Base-by-base conservation (phyloP, 2,329 filamentous ascomycete genomes). In the Dactylellina leptospora region DNA sequence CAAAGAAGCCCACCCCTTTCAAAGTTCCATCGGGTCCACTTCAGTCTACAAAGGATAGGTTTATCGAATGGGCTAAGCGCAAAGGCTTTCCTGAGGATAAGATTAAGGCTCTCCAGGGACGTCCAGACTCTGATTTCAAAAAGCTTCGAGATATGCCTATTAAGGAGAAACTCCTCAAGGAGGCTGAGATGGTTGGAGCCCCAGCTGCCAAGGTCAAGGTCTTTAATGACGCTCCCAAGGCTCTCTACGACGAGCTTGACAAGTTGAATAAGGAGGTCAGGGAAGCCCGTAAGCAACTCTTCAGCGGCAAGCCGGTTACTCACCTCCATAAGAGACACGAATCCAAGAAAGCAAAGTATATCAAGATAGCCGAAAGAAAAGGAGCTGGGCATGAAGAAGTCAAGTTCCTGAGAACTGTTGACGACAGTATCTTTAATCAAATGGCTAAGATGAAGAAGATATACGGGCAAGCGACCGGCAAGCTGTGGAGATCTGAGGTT, bases 241-340 rank as follows among this genome's bases (percentile, higher is more conserved):
- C 28, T 16, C 27, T 66, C 22, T 66, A 58, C 42, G 53, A 58
- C 27, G 61, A 66, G 11, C 51, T 66, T 18, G 61, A 66, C 16
- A 51, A 38, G 23, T 30, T 66, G 51, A 58, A 58, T 44, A 51
- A 55, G 33, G 22, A 50, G 42, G 54, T 55, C 25, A 47, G 51
- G 16, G 44, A 33, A 25, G 61, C 51, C 18, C 61, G 54, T 33
- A 50, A 58, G 44, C 42, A 66, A 13, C 61, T 66, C 44, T 28
- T 20, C 22, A 33, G 28, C 2, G 61, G 61, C n/a, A 56, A 66
- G 51, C 23, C 44, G 5, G 33, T 53, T 9, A 66, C 44, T 9
- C 20, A 8, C 8, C 51, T 55, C 22, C 10, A 20, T 18, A 55
- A 55, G 51, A 18, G 51, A 42, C 33, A 3, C 6, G 51, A 55